Base-by-base conservation (phyloP, 2,329 filamentous ascomycete species). In the Exophiala sideris region DNA sequence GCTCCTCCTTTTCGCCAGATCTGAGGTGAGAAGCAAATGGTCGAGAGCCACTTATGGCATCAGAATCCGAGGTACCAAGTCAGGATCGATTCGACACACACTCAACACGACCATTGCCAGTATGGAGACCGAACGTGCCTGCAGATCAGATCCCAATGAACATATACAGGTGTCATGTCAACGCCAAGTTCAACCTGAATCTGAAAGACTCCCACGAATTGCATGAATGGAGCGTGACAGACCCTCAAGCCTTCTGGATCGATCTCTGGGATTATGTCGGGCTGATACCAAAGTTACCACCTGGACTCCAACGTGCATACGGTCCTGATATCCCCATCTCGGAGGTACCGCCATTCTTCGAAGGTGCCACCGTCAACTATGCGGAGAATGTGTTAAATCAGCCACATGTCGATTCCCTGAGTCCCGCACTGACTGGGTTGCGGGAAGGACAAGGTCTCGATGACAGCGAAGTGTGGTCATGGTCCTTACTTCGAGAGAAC, bases 231-330 rank as follows among this genome's bases (percentile, higher is more conserved):
- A 70, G 66, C 36, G 67, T 71, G 5, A 57, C 64, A 1, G 61
- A 67, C n/a, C 65, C 70, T 3, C 72, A 74, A 38, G 65, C 70
- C 5, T 74, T 75, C 54, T 75, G 72, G 72, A 64, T 68, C 14
- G 69, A 73, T 59, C 59, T 74, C 11, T 73, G 71, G 51, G 47
- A 59, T 9, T 73, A 71, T 47, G 64, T 71, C 1, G 45, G 36
- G 3, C 58, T 75, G 12, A 24, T 56, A 9, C 56, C 72, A 2
- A 24, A 54, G 11, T 60, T 73, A 3, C 68, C 70, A 9, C 41
- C 58, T 5, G n/a, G 58, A 54, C 58, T 64, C 21, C 69, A 52
- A 3, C 62, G 61, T 48, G 72, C 72, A 11, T 74, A 71, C 60
- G 68, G 73, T 60, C 60, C 66, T 21, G 65, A 48, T 8, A 56